Conservation (phyloP, 2,329 filamentous ascomycete genomes). For the Blumeriella jaapii region DNA sequence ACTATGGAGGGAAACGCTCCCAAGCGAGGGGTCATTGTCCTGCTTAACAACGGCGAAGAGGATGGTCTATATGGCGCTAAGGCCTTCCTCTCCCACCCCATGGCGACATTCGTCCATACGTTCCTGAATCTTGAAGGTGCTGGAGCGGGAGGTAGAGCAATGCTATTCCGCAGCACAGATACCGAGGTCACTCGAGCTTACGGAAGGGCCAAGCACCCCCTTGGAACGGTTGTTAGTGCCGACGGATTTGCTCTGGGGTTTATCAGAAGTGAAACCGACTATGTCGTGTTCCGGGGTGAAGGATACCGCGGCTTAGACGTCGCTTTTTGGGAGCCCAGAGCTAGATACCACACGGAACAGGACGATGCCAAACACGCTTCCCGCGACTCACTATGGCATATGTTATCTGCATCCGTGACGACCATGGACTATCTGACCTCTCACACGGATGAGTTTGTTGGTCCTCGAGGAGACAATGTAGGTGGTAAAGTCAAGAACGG, state of each 20-base stretch:
- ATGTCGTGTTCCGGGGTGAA: constrained; percentile 67
- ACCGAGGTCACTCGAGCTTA: constrained; percentile 58
- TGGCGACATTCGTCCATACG: constrained; percentile 69
- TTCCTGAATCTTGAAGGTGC: constrained; percentile 95
- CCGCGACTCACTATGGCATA: constrained; percentile 71
- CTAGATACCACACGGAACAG: constrained; percentile 82
- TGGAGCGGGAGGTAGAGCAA: constrained; percentile 79
- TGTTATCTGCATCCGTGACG: constrained; percentile 74
- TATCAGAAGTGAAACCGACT: constrained; percentile 82
- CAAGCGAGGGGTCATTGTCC: constrained; percentile 65
- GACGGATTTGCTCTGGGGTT: constrained; percentile 75
- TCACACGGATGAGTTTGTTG: constrained; percentile 55
- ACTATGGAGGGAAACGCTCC: constrained; percentile 61
- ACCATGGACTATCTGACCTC: constrained; percentile 63
- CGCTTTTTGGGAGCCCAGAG: constrained; percentile 78
- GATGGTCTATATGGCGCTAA: constrained; percentile 81
- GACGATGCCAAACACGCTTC: constrained; percentile 76
- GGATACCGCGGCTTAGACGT: constrained; percentile 84
- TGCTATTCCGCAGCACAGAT: constrained; percentile 80
- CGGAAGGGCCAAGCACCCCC: not conserved
- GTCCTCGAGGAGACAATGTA: constrained; percentile 41
- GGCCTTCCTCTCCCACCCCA: constrained; percentile 72
- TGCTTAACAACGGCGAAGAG: constrained; percentile 95
- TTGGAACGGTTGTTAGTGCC: constrained; percentile 55
- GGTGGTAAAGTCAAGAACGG: constrained; percentile 55